A percentile compares a stretch with the other conserved stretches of the same genome.
Evolutionary conservation across 116 monocot species (phyloP).

Genomic region (Posidonia oceanica): DNA sequence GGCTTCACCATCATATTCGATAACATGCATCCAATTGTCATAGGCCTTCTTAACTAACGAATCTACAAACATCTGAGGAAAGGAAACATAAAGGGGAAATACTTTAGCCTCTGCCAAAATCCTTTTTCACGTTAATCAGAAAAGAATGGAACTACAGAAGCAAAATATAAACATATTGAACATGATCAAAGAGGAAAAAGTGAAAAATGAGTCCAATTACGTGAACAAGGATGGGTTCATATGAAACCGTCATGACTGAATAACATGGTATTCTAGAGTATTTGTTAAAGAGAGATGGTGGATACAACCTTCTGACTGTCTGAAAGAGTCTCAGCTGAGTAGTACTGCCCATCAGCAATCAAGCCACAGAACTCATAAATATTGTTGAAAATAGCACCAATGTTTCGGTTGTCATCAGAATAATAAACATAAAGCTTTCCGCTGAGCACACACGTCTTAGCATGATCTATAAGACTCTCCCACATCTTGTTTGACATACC

Average conservation of each 20-base stretch:
- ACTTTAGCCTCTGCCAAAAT: background rate
- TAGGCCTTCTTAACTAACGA: slow-evolving; percentile 76
- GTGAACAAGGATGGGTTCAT: no score
- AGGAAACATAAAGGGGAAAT: background rate
- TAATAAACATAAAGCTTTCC: slow-evolving; percentile 84
- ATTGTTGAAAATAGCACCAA: slow-evolving; percentile 85
- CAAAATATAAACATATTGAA: background rate
- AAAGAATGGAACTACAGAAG: background rate
- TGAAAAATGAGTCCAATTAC: no score
- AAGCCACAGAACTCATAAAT: slow-evolving; percentile 78
- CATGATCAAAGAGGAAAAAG: no score
- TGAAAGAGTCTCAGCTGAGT: slow-evolving; percentile 55
- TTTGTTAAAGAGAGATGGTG: background rate
- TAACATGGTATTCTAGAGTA: no score
- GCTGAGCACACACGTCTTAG: slow-evolving; percentile 80
- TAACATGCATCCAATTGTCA: slow-evolving; percentile 70
- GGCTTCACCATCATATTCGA: slow-evolving; percentile 75
- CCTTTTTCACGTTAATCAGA: background rate
- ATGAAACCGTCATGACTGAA: no score
- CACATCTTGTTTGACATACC: slow-evolving; percentile 99
- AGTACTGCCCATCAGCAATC: slow-evolving; percentile 59
- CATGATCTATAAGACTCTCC: slow-evolving; percentile 96
- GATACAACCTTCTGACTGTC: slow-evolving; percentile 27
- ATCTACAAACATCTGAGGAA: slow-evolving; percentile 48
- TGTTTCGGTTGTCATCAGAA: slow-evolving; percentile 58